Evolutionary conservation across 345 rosid genomes (phyloP).

Genomic region (Psidium friedrichsthalianum): DNA sequence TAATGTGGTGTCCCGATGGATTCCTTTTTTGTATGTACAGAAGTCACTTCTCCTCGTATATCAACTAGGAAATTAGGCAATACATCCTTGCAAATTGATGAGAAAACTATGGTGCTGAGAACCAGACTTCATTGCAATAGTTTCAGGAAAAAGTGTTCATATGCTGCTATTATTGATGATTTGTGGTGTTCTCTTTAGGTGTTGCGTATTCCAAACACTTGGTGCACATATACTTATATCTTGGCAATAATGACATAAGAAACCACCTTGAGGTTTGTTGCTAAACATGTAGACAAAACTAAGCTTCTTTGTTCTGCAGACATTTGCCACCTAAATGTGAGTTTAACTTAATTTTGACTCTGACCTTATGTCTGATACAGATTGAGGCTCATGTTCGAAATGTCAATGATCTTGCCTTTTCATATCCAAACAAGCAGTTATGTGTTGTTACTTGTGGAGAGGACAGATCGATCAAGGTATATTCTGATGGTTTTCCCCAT

Average conservation of each 20-base stretch:
- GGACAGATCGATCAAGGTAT: conserved; percentile 64
- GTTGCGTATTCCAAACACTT: conserved; percentile 80
- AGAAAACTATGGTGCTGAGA: neutral
- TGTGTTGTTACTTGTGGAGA: conserved; percentile 70
- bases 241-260: conserved; percentile 47
- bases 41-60: too few species aligned
- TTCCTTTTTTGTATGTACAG: neutral
- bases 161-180: neutral
- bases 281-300: neutral
- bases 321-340: neutral
- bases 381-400: conserved; percentile 79
- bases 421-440: conserved; percentile 57
- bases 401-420: conserved; percentile 74
- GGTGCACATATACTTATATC: conserved; percentile 60
- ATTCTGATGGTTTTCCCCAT: neutral
- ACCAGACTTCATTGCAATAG: neutral
- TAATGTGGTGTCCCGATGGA: too few species aligned
- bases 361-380: conserved; percentile 15
- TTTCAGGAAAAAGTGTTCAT: neutral
- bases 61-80: too few species aligned
- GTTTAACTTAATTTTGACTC: neutral
- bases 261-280: conserved; percentile 56
- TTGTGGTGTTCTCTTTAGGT: conserved; percentile 30
- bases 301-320: neutral
- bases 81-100: neutral